Evolutionary conservation across 306 rosid species (phyloP).

Genomic region (Sicyos baderoa): DNA sequence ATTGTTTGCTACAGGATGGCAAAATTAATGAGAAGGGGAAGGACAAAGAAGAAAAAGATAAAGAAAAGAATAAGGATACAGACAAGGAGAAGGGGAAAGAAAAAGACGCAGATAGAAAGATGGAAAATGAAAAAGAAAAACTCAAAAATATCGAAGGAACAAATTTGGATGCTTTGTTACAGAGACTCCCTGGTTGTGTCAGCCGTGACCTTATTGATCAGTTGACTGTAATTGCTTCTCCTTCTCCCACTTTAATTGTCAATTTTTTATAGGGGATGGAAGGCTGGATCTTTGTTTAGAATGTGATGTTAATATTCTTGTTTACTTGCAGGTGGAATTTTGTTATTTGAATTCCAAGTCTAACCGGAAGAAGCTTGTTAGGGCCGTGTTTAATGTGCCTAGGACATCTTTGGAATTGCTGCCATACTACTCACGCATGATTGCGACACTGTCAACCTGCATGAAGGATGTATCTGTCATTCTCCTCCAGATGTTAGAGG

Average conservation of each 20-base stretch:
- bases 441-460: constrained; percentile 90
- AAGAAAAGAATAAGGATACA: constrained; percentile 62
- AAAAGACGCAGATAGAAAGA: constrained; percentile 59
- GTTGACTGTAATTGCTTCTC: constrained; percentile 60
- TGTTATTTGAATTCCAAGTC: constrained; percentile 93
- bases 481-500: constrained; percentile 89
- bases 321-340: constrained; percentile 71
- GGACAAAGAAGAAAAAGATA: constrained; percentile 71
- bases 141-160: constrained; percentile 82
- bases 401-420: constrained; percentile 91
- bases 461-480: constrained; percentile 89
- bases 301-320: constrained; percentile 19
- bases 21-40: constrained; percentile 57
- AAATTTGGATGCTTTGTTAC: constrained; percentile 86
- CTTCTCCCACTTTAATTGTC: constrained; percentile 3
- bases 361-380: constrained; percentile 80
- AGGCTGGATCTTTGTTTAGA: not conserved
- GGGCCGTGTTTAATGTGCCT: constrained; percentile 92
- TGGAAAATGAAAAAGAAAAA: constrained; percentile 85
- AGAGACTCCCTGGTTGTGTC: constrained; percentile 97
- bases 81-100: constrained; percentile 70
- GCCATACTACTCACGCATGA: constrained; percentile 93
- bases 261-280: constrained; percentile 1
- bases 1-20: constrained; percentile 45
- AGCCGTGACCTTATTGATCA: constrained; percentile 99